Percentiles rank a stretch among this genome's conserved stretches.
phyloP scores from a whole-genome alignment of 805 yeast species.

The Nakazawaea laoshanensis region DNA sequence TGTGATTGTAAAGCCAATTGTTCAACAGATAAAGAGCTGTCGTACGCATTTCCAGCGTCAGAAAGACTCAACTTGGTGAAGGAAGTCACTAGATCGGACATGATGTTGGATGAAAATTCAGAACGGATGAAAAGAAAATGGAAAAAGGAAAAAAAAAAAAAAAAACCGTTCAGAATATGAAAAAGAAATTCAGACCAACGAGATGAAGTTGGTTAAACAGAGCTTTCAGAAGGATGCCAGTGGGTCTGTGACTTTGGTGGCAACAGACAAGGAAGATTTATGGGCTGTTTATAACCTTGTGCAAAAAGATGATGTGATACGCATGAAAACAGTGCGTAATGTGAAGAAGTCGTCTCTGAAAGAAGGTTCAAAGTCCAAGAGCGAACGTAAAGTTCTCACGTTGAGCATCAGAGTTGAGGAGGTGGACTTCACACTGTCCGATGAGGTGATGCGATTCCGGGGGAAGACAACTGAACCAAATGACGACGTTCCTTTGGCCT shows the following conservation, averaged over 20 bases:
- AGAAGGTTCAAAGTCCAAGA: slow-evolving; percentile 26
- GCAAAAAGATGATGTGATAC: slow-evolving; percentile 66
- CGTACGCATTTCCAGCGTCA: slow-evolving; percentile 16
- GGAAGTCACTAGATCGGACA: slow-evolving; percentile 21
- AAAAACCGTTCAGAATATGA: not conserved
- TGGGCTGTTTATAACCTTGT: slow-evolving; percentile 83
- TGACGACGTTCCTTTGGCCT: slow-evolving; percentile 74
- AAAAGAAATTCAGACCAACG: too few species aligned
- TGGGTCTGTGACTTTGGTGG: slow-evolving; percentile 58
- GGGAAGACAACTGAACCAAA: slow-evolving; percentile 66
- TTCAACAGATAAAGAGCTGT: slow-evolving; percentile 23
- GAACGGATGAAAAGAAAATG: too few species aligned
- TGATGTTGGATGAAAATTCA: slow-evolving; percentile 9
- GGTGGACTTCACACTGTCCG: slow-evolving; percentile 72
- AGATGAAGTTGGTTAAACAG: slow-evolving; percentile 49
- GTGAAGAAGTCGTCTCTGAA: slow-evolving; percentile 28
- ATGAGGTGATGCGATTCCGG: slow-evolving; percentile 67
- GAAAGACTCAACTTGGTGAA: slow-evolving; percentile 21
- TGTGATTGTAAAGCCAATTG: slow-evolving; percentile 62
- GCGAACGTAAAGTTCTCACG: slow-evolving; percentile 50
- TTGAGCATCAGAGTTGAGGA: slow-evolving; percentile 56
- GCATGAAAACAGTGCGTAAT: slow-evolving; percentile 61
- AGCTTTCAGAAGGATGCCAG: slow-evolving; percentile 48
- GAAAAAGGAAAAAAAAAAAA: too few species aligned
- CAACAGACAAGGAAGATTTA: slow-evolving; percentile 87